Evolutionary conservation across 768 basidiomycete genomes (phyloP).

Genomic region (Sutorius australiensis): DNA sequence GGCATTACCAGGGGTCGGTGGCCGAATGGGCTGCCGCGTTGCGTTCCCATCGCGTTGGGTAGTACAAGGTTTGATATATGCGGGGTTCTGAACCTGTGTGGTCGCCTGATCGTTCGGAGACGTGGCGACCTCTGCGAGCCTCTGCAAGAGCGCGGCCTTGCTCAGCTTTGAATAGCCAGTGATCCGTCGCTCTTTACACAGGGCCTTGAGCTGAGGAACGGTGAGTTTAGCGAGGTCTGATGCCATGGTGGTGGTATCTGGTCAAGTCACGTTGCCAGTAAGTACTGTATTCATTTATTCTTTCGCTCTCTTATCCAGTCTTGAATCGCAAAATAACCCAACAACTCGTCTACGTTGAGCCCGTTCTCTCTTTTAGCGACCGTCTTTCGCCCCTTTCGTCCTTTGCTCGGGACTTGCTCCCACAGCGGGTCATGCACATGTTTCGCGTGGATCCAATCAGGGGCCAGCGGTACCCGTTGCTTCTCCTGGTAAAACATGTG

Average conservation of each 20-base stretch:
- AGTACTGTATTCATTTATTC: not conserved
- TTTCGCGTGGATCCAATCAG: slow-evolving; percentile 24
- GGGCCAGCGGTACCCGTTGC: slow-evolving; percentile 15
- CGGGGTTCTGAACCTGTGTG: not conserved
- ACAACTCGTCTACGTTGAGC: slow-evolving; percentile 12
- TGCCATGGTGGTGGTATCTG: slow-evolving; percentile 7
- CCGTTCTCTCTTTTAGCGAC: slow-evolving; percentile 9
- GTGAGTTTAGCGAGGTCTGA: slow-evolving; percentile 40
- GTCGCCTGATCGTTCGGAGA: not conserved
- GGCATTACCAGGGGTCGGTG: not conserved
- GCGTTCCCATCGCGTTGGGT: not conserved
- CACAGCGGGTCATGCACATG: slow-evolving; percentile 19
- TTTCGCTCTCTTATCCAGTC: slow-evolving; percentile 17
- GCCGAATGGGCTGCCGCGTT: not conserved
- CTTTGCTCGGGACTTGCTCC: slow-evolving; percentile 2
- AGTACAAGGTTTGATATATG: not conserved
- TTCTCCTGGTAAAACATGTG: slow-evolving; percentile 10
- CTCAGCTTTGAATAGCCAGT: slow-evolving; percentile 64
- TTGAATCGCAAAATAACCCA: slow-evolving; percentile 15
- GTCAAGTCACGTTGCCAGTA: not conserved
- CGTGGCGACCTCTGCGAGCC: slow-evolving; percentile 26
- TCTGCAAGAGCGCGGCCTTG: slow-evolving; percentile 56
- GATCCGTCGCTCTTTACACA: slow-evolving; percentile 64
- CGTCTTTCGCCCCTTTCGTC: slow-evolving; percentile 16
- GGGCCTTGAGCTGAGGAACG: slow-evolving; percentile 57